Evolutionary conservation across 2,329 filamentous ascomycete species (phyloP).

Genomic region (Talaromyces sp.): DNA sequence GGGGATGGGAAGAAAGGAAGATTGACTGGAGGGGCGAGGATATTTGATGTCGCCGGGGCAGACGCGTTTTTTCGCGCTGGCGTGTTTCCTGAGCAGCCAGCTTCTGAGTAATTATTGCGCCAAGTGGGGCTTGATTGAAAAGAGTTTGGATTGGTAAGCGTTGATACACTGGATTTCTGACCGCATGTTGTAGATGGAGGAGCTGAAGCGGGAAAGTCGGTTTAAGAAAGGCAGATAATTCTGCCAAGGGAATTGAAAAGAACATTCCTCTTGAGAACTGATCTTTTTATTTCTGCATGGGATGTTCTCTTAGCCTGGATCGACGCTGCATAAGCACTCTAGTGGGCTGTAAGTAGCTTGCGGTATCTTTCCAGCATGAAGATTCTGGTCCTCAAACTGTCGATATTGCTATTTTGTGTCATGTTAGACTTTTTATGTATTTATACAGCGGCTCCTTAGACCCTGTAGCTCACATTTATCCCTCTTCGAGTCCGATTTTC

Average conservation of each 20-base stretch:
- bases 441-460: too few species aligned
- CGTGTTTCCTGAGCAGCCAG: constrained; percentile 6
- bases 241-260: too few species aligned
- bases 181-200: background rate
- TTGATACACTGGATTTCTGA: constrained; percentile 3
- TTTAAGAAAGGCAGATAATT: background rate
- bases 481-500: background rate
- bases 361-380: too few species aligned
- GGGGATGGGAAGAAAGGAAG: constrained; percentile 14
- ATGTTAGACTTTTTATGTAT: too few species aligned
- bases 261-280: background rate
- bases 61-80: constrained; percentile 39
- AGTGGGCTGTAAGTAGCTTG: too few species aligned
- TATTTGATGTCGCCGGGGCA: constrained; percentile 37
- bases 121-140: constrained; percentile 1
- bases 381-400: too few species aligned
- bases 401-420: too few species aligned
- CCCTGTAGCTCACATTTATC: background rate
- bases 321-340: too few species aligned
- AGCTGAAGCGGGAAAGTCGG: background rate
- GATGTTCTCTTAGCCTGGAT: too few species aligned
- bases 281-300: background rate
- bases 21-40: constrained; percentile 23
- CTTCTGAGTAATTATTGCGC: constrained; percentile 4
- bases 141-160: constrained; percentile 3